A percentile compares a stretch with the other conserved stretches of the same genome.
Conservation (phyloP, 768 basidiomycete species). For the Termitomyces sp. region DNA sequence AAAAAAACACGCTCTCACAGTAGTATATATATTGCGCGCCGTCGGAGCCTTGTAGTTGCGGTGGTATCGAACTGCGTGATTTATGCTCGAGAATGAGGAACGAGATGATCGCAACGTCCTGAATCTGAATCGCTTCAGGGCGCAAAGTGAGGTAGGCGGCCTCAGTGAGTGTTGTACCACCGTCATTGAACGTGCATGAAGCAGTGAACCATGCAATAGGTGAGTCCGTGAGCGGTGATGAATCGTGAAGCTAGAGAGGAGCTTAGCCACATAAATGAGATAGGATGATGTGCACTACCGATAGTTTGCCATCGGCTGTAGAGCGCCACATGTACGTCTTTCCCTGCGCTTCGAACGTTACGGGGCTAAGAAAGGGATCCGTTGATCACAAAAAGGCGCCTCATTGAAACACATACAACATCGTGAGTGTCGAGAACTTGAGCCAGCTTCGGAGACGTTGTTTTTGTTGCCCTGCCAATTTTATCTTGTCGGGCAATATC, state of each 20-base stretch:
- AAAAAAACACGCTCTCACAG: conserved; percentile 10
- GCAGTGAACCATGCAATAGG: conserved; percentile 25
- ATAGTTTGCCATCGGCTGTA: conserved; percentile 16
- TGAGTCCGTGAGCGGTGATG: conserved; percentile 1
- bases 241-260: conserved; percentile 1
- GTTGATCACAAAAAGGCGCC: background rate
- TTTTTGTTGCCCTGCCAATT: conserved; percentile 16
- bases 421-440: conserved; percentile 15
- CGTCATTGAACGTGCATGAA: conserved; percentile 10
- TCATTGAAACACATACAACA: conserved; percentile 16
- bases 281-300: conserved; percentile 8
- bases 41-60: background rate
- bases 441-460: conserved; percentile 20
- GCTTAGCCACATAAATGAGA: background rate
- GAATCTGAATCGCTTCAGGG: conserved; percentile 19
- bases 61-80: conserved; percentile 13
- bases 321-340: conserved; percentile 19
- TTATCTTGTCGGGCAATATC: conserved; percentile 20
- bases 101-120: conserved; percentile 19
- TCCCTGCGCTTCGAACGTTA: conserved; percentile 19
- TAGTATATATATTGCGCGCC: conserved; percentile 12
- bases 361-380: conserved; percentile 15
- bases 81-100: conserved; percentile 23
- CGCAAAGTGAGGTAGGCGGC: conserved; percentile 19
- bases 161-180: conserved; percentile 8